Evolutionary conservation across 306 rosid species (phyloP), one percentile per base, ranked within the genome.

Genomic region (Prosopis cineraria): DNA sequence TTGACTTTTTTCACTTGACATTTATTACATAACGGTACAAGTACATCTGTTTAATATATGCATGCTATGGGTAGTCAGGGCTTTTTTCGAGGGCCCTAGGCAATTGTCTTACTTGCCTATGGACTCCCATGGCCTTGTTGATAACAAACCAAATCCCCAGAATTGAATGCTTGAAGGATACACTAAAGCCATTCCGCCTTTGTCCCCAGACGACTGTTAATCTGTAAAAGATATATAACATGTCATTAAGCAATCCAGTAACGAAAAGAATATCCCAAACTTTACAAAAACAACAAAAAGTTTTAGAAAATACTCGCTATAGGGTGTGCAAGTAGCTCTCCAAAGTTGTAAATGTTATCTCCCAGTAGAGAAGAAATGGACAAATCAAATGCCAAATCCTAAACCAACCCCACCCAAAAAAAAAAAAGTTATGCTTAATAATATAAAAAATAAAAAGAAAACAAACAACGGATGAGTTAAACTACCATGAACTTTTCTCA

Each of bases 161-260:
- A 80, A 86, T 96, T 91, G 86, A 96, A 96, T 33, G 94, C 98
- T 88, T 93, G 88, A 79, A 96, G 88, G 71, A 96, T 89, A 77
- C 89, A 93, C 88, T 91, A 96, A 62, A 93, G 99, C 99, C 99
- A 96, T 88, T 93, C 98, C 68, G 91, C 99, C 87, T 91, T 88
- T 80, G 98, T 87, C 79, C 94, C 96, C 1, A 86, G 70, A 76
- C 90, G 93, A 79, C 89, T 88, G 87, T 89, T 93, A 36, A 96
- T 90, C 99, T 96, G 88, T 79, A 48, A 0, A 68, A 72, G 71
- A 56, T 67, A 70, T 47, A 48, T 79, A 31, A 73, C 25, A 74
- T 29, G 73, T 59, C 31, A 64, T 74, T 22, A 73, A 33, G 13
- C 45, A 72, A 72, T 40, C 24, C 45, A 79, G 76, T 50, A 43